Evolutionary conservation across 495 filamentous ascomycete genomes (phyloP), one percentile per base, ranked within the genome.

Genomic region (Penicillium goetzii): DNA sequence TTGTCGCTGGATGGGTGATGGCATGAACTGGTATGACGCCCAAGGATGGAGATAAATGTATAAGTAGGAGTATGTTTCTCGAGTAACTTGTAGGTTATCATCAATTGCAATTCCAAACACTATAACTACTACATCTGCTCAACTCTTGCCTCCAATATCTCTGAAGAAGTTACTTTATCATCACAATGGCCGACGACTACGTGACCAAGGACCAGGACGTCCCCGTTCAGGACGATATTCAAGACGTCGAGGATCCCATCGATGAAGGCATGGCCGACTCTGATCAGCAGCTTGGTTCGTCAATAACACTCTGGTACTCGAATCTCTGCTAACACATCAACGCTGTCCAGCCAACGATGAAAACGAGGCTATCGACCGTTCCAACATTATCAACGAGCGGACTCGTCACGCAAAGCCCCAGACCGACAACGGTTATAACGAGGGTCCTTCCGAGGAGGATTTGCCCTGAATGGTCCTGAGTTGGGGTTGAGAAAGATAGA

Each of bases 371-470:
- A 55, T 55, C 32, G 32, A 36, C 15, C 30, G n/a, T 21, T 55
- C 52, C 28, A 55, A 55, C 52, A 55, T 55, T 17, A 55, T 55
- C 28, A 15, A 36, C 4, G 52, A 55, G n/a, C 52, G 52, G 1
- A 55, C 52, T 25, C 52, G 52, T 55, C 52, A 55, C 32, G 52
- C 52, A 12, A 55, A 55, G 52, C 32, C 52, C 32, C 52, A 55
- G 52, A 55, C 52, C 4, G n/a, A 21, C 11, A 55, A 55, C 17
- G 52, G 52, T 21, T 55, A 55, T 30, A 55, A 55, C 52, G 52
- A 55, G 32, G 52, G 52, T 38, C 51, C 51, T 26, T 36, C 52
- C 3, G 52, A 55, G 32, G 52, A 55, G 6, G 32, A 55, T 12
- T 10, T 55, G 4, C 52, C 52, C 6, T 51, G 17, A n/a, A 8